Conservation (phyloP, 202 grass and related monocot species). For the Cymbopogon flexuosus region DNA sequence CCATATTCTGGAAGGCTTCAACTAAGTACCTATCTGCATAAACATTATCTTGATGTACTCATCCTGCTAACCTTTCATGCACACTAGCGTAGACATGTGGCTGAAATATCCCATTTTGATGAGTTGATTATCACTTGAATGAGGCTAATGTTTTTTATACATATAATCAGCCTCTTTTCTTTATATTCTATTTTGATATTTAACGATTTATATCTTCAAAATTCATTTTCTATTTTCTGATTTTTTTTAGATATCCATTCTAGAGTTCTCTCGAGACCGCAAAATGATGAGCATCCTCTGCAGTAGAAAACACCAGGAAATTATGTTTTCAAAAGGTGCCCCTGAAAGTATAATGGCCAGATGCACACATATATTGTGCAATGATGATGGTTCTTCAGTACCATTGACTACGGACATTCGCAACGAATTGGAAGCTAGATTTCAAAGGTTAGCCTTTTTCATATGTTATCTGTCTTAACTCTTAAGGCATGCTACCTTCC, state of each 20-base stretch:
- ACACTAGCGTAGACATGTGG: background rate
- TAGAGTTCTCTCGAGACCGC: slow-evolving; percentile 94
- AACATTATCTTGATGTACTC: background rate
- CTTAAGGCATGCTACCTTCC: slow-evolving; percentile 11
- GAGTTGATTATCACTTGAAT: background rate
- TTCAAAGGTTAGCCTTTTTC: slow-evolving; percentile 63
- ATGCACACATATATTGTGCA: slow-evolving; percentile 94
- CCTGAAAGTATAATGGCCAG: slow-evolving; percentile 86
- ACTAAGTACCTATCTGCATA: background rate
- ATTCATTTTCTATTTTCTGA: slow-evolving; percentile 37
- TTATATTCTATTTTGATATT: background rate
- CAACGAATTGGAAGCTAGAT: slow-evolving; percentile 76
- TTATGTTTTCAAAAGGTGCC: slow-evolving; percentile 99
- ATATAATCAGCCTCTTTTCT: background rate
- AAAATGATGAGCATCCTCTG: slow-evolving; percentile 99
- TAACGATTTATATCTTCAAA: slow-evolving; percentile 15
- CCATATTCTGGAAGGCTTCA: slow-evolving; percentile 10
- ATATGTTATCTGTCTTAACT: slow-evolving; percentile 13
- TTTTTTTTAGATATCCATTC: slow-evolving; percentile 66
- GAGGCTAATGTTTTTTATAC: background rate
- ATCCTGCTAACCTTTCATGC: slow-evolving; percentile 6
- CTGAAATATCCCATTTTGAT: background rate
- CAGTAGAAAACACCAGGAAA: slow-evolving; percentile 86
- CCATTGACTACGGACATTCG: slow-evolving; percentile 82
- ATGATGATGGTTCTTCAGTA: slow-evolving; percentile 87